Evolutionary conservation across 192 early-diverging fungal species (phyloP), one percentile per base, ranked within the genome.

Genomic region (Phlyctochytrium arcticum): DNA sequence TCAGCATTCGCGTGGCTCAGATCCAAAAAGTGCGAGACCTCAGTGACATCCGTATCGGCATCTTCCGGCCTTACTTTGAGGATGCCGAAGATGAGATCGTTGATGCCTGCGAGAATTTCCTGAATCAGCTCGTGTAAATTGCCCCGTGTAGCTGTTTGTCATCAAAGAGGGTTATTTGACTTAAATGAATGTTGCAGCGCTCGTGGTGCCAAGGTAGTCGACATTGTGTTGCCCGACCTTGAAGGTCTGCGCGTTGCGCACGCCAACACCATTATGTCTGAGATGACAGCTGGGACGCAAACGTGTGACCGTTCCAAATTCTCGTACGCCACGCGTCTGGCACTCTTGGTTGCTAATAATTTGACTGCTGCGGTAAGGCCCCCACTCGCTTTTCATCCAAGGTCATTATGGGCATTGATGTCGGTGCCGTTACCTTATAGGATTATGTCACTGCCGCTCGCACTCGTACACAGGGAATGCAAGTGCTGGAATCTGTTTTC

Each of bases 221-320:
- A 83, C 26, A 81, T 91, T 51, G 64, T 66, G 7, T 75, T 89
- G 51, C 83, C 83, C 4, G 80, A 88, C 33, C 66, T 91, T 9
- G 77, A 85, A 32, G 60, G 72, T 32, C 65, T 77, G 6, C 63
- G 75, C 54, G 71, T 74, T 53, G 87, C 87, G 0, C 90, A 92
- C 67, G 60, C 69, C 6, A 79, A 87, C 27, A 82, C 86, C 6
- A 89, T 92, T 51, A 68, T 57, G 3, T 74, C 79, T 26, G 90
- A 92, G 64, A 79, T 88, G 69, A 54, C 32, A 15, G 66, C 70
- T 27, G 39, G 63, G 24, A 62, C 51, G 19, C 19, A 39, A 9
- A 15, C 29, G 19, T 54, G 42, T 21, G 60, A 60, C 21, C 70
- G 71, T 35, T 62, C 54, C 3, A 66, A 76, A 57, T 65, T 82